Percentiles rank a stretch among this genome's conserved stretches.
Evolutionary conservation across 305 asterid species (phyloP).

Genomic region (Fraxinus latifolia): DNA sequence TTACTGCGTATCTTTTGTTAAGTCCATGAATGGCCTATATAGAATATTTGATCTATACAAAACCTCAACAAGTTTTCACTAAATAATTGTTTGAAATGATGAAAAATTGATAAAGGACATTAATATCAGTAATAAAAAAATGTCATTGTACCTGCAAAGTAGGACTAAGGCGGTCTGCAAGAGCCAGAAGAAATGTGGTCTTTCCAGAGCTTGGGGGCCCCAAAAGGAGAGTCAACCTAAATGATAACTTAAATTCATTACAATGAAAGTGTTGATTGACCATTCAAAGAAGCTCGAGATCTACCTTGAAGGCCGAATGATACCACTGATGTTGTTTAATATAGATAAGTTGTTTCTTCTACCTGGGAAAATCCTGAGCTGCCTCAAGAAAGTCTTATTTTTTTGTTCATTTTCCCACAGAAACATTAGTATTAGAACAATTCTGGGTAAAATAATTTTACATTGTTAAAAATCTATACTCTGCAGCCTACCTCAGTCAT

Average conservation of each 20-base stretch:
- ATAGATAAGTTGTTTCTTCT: slow-evolving; percentile 50
- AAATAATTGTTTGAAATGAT: slow-evolving; percentile 6
- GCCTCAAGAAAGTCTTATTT: slow-evolving; percentile 54
- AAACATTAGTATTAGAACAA: slow-evolving; percentile 26
- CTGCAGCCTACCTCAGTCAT: slow-evolving; percentile 58
- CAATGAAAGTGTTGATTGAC: neutral
- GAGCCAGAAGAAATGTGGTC: slow-evolving; percentile 78
- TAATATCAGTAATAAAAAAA: neutral
- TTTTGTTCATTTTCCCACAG: neutral
- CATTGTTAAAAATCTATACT: slow-evolving; percentile 4
- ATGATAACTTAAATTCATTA: slow-evolving; percentile 23
- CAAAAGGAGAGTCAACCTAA: slow-evolving; percentile 69
- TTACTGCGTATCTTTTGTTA: neutral
- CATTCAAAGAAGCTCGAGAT: slow-evolving; percentile 4
- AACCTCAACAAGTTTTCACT: neutral
- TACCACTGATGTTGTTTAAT: slow-evolving; percentile 57
- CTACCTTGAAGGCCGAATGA: slow-evolving; percentile 68
- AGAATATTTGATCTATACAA: neutral
- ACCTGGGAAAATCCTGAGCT: slow-evolving; percentile 54
- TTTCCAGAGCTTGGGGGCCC: slow-evolving; percentile 89
- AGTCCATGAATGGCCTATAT: neutral
- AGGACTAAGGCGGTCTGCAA: slow-evolving; percentile 66
- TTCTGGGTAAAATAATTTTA: neutral
- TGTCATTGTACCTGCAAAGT: slow-evolving; percentile 48
- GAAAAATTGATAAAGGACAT: neutral